These are phyloP conservation scores for Ephemerocybe angulata DNA, from an alignment of 768 basidiomycete genomes.

Conservation along the genomic window DNA sequence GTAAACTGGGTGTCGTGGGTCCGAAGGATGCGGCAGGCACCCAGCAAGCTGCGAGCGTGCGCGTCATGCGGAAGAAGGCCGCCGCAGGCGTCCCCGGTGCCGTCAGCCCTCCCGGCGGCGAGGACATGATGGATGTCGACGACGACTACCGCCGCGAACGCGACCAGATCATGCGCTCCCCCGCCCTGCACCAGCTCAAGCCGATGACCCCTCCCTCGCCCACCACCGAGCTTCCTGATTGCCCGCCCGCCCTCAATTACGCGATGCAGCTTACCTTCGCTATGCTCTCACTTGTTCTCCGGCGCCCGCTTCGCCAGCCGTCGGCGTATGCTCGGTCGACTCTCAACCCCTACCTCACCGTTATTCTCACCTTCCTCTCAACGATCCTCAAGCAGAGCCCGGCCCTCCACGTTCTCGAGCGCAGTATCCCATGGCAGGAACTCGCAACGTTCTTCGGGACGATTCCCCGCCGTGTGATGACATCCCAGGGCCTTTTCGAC, in stretches of 20 bases:
- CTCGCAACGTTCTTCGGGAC: slow-evolving; percentile 61
- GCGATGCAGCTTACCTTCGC: slow-evolving; percentile 78
- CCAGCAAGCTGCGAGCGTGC: slow-evolving; percentile 33
- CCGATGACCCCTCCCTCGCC: slow-evolving; percentile 29
- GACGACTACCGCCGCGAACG: slow-evolving; percentile 13
- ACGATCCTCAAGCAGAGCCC: slow-evolving; percentile 66
- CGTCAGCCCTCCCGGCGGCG: slow-evolving; percentile 37
- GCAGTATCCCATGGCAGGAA: slow-evolving; percentile 80
- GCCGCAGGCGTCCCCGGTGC: slow-evolving; percentile 27
- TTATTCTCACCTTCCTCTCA: slow-evolving; percentile 84
- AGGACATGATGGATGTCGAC: slow-evolving; percentile 40
- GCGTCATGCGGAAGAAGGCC: slow-evolving; percentile 50
- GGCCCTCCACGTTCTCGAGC: slow-evolving; percentile 62
- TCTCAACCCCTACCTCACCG: slow-evolving; percentile 83
- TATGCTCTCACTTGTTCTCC: slow-evolving; percentile 71
- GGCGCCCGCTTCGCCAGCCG: slow-evolving; percentile 55
- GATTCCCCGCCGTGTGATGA: slow-evolving; percentile 53
- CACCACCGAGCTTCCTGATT: slow-evolving; percentile 33
- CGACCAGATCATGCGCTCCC: slow-evolving; percentile 22
- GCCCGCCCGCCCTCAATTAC: slow-evolving; percentile 64
- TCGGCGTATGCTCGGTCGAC: slow-evolving; percentile 52
- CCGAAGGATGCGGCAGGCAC: slow-evolving; percentile 32
- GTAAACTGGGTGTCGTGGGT: slow-evolving; percentile 54
- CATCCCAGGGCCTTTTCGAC: slow-evolving; percentile 38
- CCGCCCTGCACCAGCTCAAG: slow-evolving; percentile 17